Base-by-base conservation (phyloP, 139 green algal genomes). In the Raphidocelis subcapitata region DNA sequence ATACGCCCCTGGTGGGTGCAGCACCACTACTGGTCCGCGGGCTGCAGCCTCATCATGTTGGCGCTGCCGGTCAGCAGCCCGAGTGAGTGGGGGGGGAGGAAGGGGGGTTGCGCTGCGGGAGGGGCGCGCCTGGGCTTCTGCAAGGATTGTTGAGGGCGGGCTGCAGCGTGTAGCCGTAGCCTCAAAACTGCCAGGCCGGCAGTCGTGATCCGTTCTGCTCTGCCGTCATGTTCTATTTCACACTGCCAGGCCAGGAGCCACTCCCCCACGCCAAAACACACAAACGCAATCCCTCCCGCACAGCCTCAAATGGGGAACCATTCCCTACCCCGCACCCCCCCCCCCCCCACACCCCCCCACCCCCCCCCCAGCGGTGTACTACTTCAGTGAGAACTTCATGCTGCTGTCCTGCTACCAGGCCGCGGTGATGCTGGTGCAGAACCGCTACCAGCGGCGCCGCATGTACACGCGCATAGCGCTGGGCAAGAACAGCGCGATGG, bases 401-500 rank as follows among this genome's bases (percentile, higher is more conserved):
- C 26, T 85, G 44, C 89, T 82, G 84, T 82, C 65, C 63, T 74
- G 44, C 36, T 79, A 83, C 59, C 83, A 89, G 61, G 78, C 70
- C 21, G 28, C 69, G 16, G 82, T 87, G 59, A 88, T 88, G 83
- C 67, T 80, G 61, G 55, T 87, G 47, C 85, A 91, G 76, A 92
- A 92, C 82, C 85, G 86, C 71, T 98, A 97, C 80, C 94, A 98
- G 83, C 78, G 88, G 41, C 80, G 86, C 41, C 85, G 92, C 47
- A 94, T 97, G 92, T 98, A 98, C 85, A 97, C 91, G 2, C 89
- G 92, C 56, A 96, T 98, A 55, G 94, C 94, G 10, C 82, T 98
- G 37, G 94, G 94, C 67, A 96, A 95, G 74, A 88, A 88, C 65
- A 85, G 57, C 26, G 83, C 88, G 24, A 97, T 97, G 91, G 93